Evolutionary conservation across 2,329 filamentous ascomycete species (phyloP), one percentile per base, ranked within the genome.

Genomic region (Zasmidium citrigriseum): DNA sequence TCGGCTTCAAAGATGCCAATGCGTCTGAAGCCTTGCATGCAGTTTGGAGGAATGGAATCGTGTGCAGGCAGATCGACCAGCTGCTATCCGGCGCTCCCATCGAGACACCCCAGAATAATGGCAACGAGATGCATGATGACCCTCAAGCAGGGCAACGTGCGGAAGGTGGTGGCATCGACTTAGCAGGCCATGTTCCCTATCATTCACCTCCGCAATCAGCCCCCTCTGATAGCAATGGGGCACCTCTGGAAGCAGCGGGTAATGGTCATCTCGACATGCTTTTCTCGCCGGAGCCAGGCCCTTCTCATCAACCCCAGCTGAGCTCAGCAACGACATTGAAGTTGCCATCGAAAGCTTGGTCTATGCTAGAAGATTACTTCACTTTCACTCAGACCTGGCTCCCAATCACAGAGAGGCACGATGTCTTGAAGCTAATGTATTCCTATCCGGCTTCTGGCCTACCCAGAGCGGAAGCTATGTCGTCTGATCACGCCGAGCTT

Each of bases 341-440:
- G 44, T 74, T 89, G 0, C 86, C 81, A 16, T 68, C 72, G 16
- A 81, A 84, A 67, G 83, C 81, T 68, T 86, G 80, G 77, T 78
- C 81, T 2, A 78, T 92, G 3, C 75, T 92, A 41, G 87, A 91
- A 64, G 80, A 89, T 3, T 92, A 91, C 70, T 89, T 90, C 59
- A 84, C 88, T 1, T 90, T 90, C 65, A 90, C 87, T 0, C 88
- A 92, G 70, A 86, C 83, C 54, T 93, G 89, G 89, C 80, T 93
- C 23, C 89, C 89, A 0, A 86, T 93, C 23, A 78, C 88, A 11
- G 86, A 91, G 62, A 88, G 86, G 61, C 83, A 88, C 50, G 80
- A 82, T 45, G 76, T 90, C 3, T 76, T 88, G 25, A 82, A 81
- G 23, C 75, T 80, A 2, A 82, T 81, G n/a, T 86, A 85, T 66